These are phyloP conservation scores for Thuidium tamariscinum DNA, from an alignment of 225 moss, liverwort and hornwort species.

Conservation along the genomic window DNA sequence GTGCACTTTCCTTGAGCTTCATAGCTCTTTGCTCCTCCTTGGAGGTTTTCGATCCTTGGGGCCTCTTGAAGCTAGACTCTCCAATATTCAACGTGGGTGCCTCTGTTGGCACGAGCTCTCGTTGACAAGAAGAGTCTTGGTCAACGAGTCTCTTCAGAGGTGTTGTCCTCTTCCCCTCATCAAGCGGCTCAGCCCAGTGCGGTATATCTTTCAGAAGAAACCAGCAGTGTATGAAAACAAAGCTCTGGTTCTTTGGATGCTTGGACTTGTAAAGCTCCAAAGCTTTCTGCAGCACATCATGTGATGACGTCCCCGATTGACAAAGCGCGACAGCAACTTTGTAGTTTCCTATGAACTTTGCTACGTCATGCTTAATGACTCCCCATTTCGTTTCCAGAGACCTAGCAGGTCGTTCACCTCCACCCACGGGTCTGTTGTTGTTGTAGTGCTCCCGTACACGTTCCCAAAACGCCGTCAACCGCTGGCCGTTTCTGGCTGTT, in stretches of 20 bases:
- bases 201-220: conserved; percentile 39
- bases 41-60: conserved; percentile 27
- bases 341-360: conserved; percentile 27
- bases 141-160: conserved; percentile 23
- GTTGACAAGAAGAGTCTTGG: conserved; percentile 30
- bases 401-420: conserved; percentile 30
- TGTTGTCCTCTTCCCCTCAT: conserved; percentile 30
- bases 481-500: conserved; percentile 23
- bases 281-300: conserved; percentile 37
- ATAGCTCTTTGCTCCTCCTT: conserved; percentile 37
- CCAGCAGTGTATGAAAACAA: conserved; percentile 50
- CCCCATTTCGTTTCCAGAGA: conserved; percentile 37
- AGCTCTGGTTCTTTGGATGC: conserved; percentile 32
- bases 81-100: conserved; percentile 28
- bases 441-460: conserved; percentile 38
- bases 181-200: conserved; percentile 29
- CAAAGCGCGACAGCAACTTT: conserved; percentile 14
- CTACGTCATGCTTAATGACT: conserved; percentile 35
- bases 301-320: conserved; percentile 24
- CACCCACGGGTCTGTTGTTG: conserved; percentile 16
- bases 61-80: conserved; percentile 35
- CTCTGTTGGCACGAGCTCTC: conserved; percentile 11
- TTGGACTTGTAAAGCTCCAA: conserved; percentile 42
- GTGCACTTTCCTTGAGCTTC: conserved; percentile 32
- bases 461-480: conserved; percentile 29